phyloP scores from a whole-genome alignment of 2,329 filamentous ascomycete genomes.

The Myriangium duriaei region DNA sequence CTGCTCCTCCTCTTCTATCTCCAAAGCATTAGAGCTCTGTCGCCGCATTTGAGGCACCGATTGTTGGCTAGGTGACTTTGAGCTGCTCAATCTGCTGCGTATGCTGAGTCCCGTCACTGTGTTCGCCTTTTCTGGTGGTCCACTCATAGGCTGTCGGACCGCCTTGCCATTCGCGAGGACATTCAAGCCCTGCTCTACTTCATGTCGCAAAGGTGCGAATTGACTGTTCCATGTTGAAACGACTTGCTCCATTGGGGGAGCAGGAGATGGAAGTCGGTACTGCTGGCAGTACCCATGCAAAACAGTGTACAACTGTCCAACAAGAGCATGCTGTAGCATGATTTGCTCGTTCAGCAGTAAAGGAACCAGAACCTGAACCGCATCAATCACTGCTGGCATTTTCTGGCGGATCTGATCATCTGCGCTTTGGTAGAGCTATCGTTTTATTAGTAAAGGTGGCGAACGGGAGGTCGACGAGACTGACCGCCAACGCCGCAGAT shows the following conservation, averaged over 20 bases:
- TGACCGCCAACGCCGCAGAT: conserved; percentile 50
- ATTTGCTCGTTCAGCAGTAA: conserved; percentile 58
- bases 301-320: conserved; percentile 67
- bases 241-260: conserved; percentile 60
- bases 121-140: conserved; percentile 32
- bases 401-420: conserved; percentile 61
- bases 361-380: conserved; percentile 62
- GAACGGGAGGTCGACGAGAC: conserved; percentile 11
- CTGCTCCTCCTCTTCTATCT: conserved; percentile 20
- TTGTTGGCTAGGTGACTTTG: conserved; percentile 10
- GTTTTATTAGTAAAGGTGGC: conserved; percentile 3
- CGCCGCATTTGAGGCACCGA: conserved; percentile 8
- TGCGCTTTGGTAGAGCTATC: conserved; percentile 55
- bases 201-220: conserved; percentile 50
- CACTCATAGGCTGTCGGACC: conserved; percentile 42
- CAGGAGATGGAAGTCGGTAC: conserved; percentile 55
- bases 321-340: conserved; percentile 62
- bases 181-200: conserved; percentile 50
- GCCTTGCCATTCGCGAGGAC: conserved; percentile 57
- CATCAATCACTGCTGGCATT: conserved; percentile 58
- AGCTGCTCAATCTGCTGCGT: conserved; percentile 23
- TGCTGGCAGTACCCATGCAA: conserved; percentile 62
- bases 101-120: conserved; percentile 36
- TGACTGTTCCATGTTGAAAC: conserved; percentile 51
- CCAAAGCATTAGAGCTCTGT: not conserved